A percentile compares a stretch with the other conserved stretches of the same genome.
Conservation (phyloP, 139 green algal species). For the Picochlorum sp. region DNA sequence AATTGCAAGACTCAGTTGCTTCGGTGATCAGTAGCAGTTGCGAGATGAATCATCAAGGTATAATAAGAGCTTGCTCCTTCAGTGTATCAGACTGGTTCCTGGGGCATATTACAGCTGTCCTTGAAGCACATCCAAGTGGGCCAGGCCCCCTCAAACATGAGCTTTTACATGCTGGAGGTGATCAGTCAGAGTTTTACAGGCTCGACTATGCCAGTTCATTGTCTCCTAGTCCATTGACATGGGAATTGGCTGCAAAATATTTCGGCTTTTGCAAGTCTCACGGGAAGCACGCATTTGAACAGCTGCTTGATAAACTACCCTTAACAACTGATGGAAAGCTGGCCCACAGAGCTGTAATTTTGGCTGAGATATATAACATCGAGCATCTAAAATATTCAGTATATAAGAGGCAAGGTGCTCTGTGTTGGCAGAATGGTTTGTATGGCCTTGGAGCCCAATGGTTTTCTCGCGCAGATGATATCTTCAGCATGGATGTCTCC, state of each 20-base stretch:
- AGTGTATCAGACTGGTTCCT: conserved; percentile 49
- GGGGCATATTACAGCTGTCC: conserved; percentile 46
- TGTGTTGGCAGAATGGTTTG: conserved; percentile 22
- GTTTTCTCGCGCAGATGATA: conserved; percentile 1
- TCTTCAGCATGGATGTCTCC: not conserved
- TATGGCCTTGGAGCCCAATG: not conserved
- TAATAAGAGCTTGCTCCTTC: conserved; percentile 23
- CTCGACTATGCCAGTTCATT: conserved; percentile 40
- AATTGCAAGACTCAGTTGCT: conserved; percentile 23
- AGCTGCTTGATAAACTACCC: conserved; percentile 42
- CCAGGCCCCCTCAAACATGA: conserved; percentile 10
- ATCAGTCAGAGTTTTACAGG: conserved; percentile 35
- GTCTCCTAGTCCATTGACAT: conserved; percentile 26
- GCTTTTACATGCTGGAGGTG: conserved; percentile 17
- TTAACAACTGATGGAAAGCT: conserved; percentile 21
- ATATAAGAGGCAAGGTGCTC: conserved; percentile 20
- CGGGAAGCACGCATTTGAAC: conserved; percentile 41
- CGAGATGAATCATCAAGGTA: conserved; percentile 29
- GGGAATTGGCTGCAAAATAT: conserved; percentile 47
- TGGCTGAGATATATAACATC: conserved; percentile 32
- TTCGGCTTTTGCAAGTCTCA: conserved; percentile 57
- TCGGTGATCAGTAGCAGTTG: conserved; percentile 12
- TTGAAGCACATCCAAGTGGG: conserved; percentile 31
- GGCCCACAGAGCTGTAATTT: conserved; percentile 28
- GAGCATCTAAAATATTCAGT: conserved; percentile 17